Evolutionary conservation across 441 rosid genomes (phyloP).

Genomic region (Mallotus japonicus): DNA sequence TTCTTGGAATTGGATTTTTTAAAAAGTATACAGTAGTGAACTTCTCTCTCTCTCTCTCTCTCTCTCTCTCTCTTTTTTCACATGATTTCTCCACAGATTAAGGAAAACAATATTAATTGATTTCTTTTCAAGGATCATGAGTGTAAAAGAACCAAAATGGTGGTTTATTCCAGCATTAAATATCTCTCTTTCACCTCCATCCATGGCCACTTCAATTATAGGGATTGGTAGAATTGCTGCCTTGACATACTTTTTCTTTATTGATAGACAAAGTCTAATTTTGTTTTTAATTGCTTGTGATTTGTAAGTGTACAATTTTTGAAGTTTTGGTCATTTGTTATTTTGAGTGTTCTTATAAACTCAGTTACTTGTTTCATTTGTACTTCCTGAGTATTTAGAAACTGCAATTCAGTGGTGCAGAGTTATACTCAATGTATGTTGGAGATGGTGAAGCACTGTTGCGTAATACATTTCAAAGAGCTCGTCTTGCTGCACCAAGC

Average conservation of each 20-base stretch:
- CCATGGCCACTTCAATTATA: neutral
- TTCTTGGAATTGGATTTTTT: neutral
- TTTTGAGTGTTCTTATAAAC: neutral
- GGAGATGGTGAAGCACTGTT: slow-evolving; percentile 97
- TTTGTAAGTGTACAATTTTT: neutral
- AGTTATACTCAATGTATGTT: slow-evolving; percentile 92
- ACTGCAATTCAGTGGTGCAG: slow-evolving; percentile 71
- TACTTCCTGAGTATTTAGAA: slow-evolving; percentile 13
- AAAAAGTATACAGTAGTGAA: neutral
- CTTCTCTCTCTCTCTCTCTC: no score
- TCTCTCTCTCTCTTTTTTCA: neutral
- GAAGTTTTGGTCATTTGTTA: neutral
- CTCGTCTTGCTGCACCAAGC: slow-evolving; percentile 92
- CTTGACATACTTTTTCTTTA: neutral
- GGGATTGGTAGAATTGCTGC: no score
- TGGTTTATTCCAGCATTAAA: neutral
- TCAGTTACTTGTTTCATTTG: slow-evolving; percentile 3
- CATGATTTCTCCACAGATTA: no score
- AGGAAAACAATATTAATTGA: neutral
- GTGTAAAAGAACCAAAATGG: neutral
- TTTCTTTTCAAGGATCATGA: neutral
- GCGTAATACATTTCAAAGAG: slow-evolving; percentile 83
- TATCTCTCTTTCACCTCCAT: neutral
- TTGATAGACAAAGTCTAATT: neutral
- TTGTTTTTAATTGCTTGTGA: neutral